Conservation (phyloP, 805 yeast genomes). For the Pichia cephalocereana region DNA sequence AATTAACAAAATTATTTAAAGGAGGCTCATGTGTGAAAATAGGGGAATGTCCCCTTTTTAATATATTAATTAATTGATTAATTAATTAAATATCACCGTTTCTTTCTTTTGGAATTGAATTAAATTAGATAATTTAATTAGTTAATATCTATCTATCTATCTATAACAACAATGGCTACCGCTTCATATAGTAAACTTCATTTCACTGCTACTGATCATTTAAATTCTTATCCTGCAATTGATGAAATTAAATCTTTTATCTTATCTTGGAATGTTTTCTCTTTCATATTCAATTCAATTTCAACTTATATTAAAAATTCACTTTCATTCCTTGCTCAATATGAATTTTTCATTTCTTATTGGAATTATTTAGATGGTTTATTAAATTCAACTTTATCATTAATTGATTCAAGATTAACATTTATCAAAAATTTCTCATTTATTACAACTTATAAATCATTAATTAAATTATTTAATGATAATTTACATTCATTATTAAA, state of each 20-base stretch:
- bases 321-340: conserved; percentile 11
- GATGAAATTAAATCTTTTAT: neutral
- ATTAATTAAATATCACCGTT: too few species aligned
- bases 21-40: too few species aligned
- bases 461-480: neutral
- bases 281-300: neutral
- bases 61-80: too few species aligned
- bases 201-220: neutral
- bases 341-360: conserved; percentile 13
- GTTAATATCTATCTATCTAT: too few species aligned
- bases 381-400: conserved; percentile 16
- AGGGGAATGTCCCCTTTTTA: too few species aligned
- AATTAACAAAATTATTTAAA: too few species aligned
- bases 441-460: neutral
- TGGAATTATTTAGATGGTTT: conserved; percentile 19
- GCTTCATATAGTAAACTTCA: neutral
- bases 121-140: too few species aligned
- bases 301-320: conserved; percentile 4
- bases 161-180: neutral
- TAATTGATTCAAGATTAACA: conserved; percentile 26
- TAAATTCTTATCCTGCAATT: neutral
- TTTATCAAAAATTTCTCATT: conserved; percentile 17
- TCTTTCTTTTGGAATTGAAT: too few species aligned
- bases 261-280: neutral
- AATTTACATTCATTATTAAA: neutral